Evolutionary conservation across 2,329 filamentous ascomycete species (phyloP).

Genomic region (Fusarium mangiferae): DNA sequence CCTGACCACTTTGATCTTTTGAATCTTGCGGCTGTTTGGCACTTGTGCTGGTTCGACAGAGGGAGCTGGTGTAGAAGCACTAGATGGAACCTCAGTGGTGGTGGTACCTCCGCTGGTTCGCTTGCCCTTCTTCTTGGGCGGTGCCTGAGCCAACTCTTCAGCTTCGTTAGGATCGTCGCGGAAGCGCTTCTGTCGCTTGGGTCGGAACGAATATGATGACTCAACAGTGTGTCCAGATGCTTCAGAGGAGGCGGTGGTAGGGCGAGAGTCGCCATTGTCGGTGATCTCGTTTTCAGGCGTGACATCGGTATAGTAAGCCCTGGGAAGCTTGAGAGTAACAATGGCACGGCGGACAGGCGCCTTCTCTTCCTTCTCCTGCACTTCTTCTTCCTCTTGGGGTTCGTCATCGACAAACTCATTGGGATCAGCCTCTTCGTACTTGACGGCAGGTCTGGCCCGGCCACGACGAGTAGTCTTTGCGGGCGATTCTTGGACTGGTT

Average conservation of each 20-base stretch:
- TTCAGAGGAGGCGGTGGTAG: slow-evolving; percentile 64
- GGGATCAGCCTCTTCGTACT: slow-evolving; percentile 45
- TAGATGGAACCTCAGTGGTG: slow-evolving; percentile 25
- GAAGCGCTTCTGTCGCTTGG: slow-evolving; percentile 66
- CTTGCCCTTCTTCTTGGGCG: slow-evolving; percentile 53
- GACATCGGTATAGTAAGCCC: slow-evolving; percentile 52
- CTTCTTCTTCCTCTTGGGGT: slow-evolving; percentile 25
- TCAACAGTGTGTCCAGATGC: slow-evolving; percentile 60
- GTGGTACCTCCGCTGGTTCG: slow-evolving; percentile 33
- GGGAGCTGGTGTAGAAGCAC: slow-evolving; percentile 32
- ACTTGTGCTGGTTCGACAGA: slow-evolving; percentile 33
- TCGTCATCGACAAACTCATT: slow-evolving; percentile 46
- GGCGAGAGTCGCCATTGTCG: slow-evolving; percentile 60
- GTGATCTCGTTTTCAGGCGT: slow-evolving; percentile 51
- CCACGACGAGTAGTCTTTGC: slow-evolving; percentile 41
- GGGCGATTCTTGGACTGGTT: slow-evolving; percentile 30
- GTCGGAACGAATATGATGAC: slow-evolving; percentile 64
- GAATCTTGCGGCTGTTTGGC: slow-evolving; percentile 46
- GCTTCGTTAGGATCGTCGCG: slow-evolving; percentile 59
- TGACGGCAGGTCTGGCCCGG: slow-evolving; percentile 41
- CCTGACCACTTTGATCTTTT: slow-evolving; percentile 54
- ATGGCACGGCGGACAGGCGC: slow-evolving; percentile 46
- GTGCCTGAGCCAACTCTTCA: slow-evolving; percentile 50
- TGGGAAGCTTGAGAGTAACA: slow-evolving; percentile 54
- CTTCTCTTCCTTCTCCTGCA: slow-evolving; percentile 41